A percentile compares a stretch with the other conserved stretches of the same genome.
Conservation (phyloP, 805 yeast genomes). For the Cyberlindnera lachancei region DNA sequence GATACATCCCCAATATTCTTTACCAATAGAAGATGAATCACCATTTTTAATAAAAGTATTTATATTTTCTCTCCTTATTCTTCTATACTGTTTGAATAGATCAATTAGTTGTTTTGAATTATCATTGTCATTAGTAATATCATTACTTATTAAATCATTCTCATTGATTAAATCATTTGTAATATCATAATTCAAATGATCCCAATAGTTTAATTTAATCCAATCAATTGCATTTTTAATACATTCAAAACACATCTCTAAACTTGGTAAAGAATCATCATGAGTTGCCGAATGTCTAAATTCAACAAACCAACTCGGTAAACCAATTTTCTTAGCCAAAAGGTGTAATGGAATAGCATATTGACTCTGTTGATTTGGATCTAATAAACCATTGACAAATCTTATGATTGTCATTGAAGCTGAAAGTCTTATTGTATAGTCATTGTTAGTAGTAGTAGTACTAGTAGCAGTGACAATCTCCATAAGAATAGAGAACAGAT, state of each 20-base stretch:
- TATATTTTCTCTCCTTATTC: conserved; percentile 40
- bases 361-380: conserved; percentile 74
- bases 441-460: background rate
- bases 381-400: conserved; percentile 87
- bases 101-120: conserved; percentile 22
- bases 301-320: conserved; percentile 85
- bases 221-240: conserved; percentile 60
- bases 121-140: conserved; percentile 20
- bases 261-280: conserved; percentile 74
- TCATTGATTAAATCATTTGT: too few species aligned
- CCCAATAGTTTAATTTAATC: conserved; percentile 75
- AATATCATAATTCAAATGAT: conserved; percentile 21
- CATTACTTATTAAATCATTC: conserved; percentile 25
- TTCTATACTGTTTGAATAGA: conserved; percentile 39
- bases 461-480: background rate
- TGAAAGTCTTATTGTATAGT: conserved; percentile 4
- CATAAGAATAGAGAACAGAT: conserved; percentile 8
- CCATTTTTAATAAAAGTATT: conserved; percentile 32
- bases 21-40: conserved; percentile 34
- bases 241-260: conserved; percentile 59
- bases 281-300: conserved; percentile 88
- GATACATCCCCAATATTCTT: conserved; percentile 35
- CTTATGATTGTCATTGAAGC: conserved; percentile 62
- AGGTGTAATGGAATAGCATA: conserved; percentile 73
- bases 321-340: conserved; percentile 57